Percentiles rank a stretch among this genome's conserved stretches.
Evolutionary conservation across 306 rosid species (phyloP).

Genomic region (Inga leiocalycina): DNA sequence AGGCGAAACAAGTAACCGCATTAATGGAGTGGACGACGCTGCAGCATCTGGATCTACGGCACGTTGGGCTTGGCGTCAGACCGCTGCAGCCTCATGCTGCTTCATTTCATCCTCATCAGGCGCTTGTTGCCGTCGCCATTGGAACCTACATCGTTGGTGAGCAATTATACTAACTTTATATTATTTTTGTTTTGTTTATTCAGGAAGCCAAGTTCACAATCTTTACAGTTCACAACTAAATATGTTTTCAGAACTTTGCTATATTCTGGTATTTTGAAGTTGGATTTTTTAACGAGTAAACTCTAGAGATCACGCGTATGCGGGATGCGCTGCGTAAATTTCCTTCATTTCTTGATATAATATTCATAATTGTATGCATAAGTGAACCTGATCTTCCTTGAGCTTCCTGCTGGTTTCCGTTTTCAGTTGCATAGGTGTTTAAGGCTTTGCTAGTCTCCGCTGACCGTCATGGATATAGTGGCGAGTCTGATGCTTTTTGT

Average conservation of each 20-base stretch:
- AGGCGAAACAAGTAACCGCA: conserved; percentile 32
- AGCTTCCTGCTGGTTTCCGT: conserved; percentile 1
- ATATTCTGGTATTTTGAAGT: conserved; percentile 10
- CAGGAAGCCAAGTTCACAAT: conserved; percentile 1
- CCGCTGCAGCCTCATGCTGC: conserved; percentile 94
- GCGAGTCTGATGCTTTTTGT: background rate
- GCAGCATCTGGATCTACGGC: conserved; percentile 97
- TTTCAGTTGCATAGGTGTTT: background rate
- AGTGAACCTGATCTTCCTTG: conserved; percentile 16
- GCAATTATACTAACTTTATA: conserved; percentile 1
- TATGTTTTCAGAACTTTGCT: background rate
- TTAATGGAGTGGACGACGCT: conserved; percentile 96
- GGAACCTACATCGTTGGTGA: conserved; percentile 90
- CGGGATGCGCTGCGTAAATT: background rate
- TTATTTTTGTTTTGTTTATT: background rate
- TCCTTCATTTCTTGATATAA: background rate
- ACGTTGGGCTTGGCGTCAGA: conserved; percentile 67
- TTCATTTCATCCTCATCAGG: conserved; percentile 85
- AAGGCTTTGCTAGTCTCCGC: conserved; percentile 1
- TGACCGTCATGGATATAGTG: conserved; percentile 9
- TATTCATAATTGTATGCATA: background rate
- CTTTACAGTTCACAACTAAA: background rate
- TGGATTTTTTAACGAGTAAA: background rate
- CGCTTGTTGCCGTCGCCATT: conserved; percentile 89
- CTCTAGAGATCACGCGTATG: conserved; percentile 16